Base-by-base conservation (phyloP, 176 grass and related monocot species). In the Themeda triandra region DNA sequence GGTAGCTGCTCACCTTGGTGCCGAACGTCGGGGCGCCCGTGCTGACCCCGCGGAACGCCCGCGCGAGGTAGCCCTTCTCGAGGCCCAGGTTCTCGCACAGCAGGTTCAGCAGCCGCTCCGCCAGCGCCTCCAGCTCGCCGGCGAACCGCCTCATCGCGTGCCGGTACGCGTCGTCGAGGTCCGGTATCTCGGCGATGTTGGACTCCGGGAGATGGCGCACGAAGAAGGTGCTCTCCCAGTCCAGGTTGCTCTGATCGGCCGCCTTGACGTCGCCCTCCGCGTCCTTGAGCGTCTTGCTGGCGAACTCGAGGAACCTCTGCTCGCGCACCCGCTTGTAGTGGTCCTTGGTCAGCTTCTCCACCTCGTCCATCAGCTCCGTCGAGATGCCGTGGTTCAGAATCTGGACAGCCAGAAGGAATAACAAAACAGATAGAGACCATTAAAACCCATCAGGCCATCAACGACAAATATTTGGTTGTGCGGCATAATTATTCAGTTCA, bases 1-100 rank as follows among this genome's bases (percentile, higher is more conserved):
- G 96, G 75, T 99, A 99, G 88, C 80, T 94, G 86, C 88, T 89
- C 27, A 99, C 91, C 89, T 99, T 99, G 59, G 96, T 96, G 63
- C 88, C 96, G 28, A 94, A 92, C 25, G 86, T 94, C 13, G 93
- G 96, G 4, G 66, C 51, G 72, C 92, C 66, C 17, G 0, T 45
- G 27, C 73, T 39, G 21, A 85, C 82, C 18, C 92, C 89, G 19
- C 59, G 36, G 82, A 94, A 94, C 10, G 89, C 89, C 11, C 67
- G 63, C 40, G 89, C 85, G 2, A 94, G 81, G 78, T 90, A 94
- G 5, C 89, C 92, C 27, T 80, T 80, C 28, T 90, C 89, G 8
- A 94, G 82, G 9, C 87, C 89, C 17, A 94, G 78, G 75, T 94
- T 94, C 81, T 94, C 89, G 80, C 90, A 92, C 31, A 94, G 87